A percentile compares a stretch with the other conserved stretches of the same genome.
Conservation (phyloP, 163 green algal genomes). For the Trebouxia gelatinosa region DNA sequence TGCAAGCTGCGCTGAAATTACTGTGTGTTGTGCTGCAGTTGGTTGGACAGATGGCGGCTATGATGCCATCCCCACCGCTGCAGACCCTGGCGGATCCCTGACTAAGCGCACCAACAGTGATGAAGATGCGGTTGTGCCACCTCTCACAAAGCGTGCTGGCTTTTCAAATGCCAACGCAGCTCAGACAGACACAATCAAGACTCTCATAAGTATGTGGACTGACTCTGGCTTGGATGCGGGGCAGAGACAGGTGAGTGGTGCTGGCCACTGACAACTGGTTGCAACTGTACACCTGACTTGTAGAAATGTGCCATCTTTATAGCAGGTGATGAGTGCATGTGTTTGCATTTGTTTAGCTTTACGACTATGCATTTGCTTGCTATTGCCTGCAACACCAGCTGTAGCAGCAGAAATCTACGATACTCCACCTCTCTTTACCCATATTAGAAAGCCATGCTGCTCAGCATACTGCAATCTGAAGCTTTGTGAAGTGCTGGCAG, state of each 20-base stretch:
- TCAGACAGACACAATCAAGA: not conserved
- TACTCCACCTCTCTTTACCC: too few relatives aligned
- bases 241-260: not conserved
- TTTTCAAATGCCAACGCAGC: not conserved
- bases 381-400: not conserved
- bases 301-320: not conserved
- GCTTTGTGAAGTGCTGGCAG: too few relatives aligned
- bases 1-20: not conserved
- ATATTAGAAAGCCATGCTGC: too few relatives aligned
- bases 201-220: not conserved
- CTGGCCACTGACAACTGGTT: not conserved
- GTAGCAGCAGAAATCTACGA: too few relatives aligned
- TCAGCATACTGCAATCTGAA: too few relatives aligned
- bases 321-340: not conserved
- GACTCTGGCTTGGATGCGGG: not conserved
- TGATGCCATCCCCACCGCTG: constrained; percentile 1
- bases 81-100: not conserved
- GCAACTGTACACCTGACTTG: not conserved
- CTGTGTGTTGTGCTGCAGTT: not conserved
- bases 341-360: not conserved
- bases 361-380: not conserved
- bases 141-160: not conserved
- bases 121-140: constrained; percentile 1
- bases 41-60: constrained; percentile 2
- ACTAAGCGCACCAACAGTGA: not conserved